Conservation (phyloP, 1,284 basidiomycete species). For the Tilletia setariae region DNA sequence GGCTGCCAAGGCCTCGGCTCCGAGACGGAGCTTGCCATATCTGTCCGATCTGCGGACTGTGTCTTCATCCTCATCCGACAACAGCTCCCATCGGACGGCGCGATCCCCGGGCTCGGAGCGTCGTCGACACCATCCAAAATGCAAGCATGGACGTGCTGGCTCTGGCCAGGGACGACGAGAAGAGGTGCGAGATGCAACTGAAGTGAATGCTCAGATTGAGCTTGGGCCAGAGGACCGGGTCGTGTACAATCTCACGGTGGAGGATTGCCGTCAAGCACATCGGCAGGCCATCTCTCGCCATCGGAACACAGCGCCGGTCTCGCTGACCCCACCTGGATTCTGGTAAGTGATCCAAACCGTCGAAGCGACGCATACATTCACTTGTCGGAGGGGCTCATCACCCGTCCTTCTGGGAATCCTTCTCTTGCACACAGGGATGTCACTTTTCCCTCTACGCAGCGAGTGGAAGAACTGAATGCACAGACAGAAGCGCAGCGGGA, state of each 20-base stretch:
- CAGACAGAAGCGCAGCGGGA: background rate
- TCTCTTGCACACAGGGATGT: background rate
- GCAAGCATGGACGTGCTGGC: too few relatives aligned
- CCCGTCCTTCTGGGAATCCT: background rate
- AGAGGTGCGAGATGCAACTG: too few relatives aligned
- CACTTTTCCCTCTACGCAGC: constrained; percentile 9
- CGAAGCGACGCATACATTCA: background rate
- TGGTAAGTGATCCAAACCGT: background rate
- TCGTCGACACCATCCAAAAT: too few relatives aligned
- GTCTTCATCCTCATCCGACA: too few relatives aligned
- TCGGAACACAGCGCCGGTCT: constrained; percentile 2
- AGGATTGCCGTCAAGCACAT: background rate
- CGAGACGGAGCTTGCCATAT: too few relatives aligned
- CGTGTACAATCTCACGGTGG: background rate
- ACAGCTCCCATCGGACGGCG: too few relatives aligned
- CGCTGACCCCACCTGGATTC: constrained; percentile 1
- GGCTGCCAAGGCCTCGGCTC: background rate
- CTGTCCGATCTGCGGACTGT: too few relatives aligned
- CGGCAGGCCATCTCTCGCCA: constrained; percentile 11
- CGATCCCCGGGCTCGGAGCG: too few relatives aligned
- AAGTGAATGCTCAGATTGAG: too few relatives aligned
- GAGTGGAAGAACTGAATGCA: background rate
- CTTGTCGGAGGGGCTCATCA: background rate
- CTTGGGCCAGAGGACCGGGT: background rate
- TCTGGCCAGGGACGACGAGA: too few relatives aligned